Base-by-base conservation (phyloP, 495 filamentous ascomycete species). In the Acidiella bohemica region DNA sequence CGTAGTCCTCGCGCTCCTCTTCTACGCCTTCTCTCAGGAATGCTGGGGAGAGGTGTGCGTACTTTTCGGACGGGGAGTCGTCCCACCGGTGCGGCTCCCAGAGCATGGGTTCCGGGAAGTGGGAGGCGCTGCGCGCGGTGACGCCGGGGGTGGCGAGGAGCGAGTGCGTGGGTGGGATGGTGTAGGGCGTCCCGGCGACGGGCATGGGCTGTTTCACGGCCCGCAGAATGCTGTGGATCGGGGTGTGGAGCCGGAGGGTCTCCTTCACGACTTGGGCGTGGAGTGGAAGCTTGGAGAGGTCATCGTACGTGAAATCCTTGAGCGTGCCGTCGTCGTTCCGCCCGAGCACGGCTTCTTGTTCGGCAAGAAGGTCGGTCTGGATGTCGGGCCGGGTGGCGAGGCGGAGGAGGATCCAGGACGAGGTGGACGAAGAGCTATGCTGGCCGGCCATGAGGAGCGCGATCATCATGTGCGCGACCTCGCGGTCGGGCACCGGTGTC, bases 41-140 rank as follows among this genome's bases (percentile, higher is more conserved):
- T n/a, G 20, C 19, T 11, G 42, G 34, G 5, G 22, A 21, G 11
- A 41, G 29, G 22, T 22, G 28, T 12, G 41, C 40, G 32, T 34
- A 24, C 58, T 56, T 46, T 66, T 54, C 53, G 40, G 61, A 17
- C 63, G 71, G 37, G 57, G 61, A 44, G 10, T 39, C 51, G 41
- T 83, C 76, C 90, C 90, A 97, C 14, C 90, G 79, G 52, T 81
- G 79, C 19, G 88, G 85, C 52, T 97, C 83, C 81, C 87, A 97
- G 5, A 57, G 47, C 36, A 73, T 63, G 0, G 90, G 77, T 49
- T 93, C 72, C 22, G 81, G 78, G 67, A 97, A 97, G 63, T 82
- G 80, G 41, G 68, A 62, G 11, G 70, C 59, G 42, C 78, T 78
- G 7, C 75, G 67, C 21, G 76, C 71, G 9, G 78, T 82, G 31